A percentile compares a stretch with the other conserved stretches of the same genome.
phyloP scores from a whole-genome alignment of 2,329 filamentous ascomycete species.

The Calonectria pseudoreteaudii region DNA sequence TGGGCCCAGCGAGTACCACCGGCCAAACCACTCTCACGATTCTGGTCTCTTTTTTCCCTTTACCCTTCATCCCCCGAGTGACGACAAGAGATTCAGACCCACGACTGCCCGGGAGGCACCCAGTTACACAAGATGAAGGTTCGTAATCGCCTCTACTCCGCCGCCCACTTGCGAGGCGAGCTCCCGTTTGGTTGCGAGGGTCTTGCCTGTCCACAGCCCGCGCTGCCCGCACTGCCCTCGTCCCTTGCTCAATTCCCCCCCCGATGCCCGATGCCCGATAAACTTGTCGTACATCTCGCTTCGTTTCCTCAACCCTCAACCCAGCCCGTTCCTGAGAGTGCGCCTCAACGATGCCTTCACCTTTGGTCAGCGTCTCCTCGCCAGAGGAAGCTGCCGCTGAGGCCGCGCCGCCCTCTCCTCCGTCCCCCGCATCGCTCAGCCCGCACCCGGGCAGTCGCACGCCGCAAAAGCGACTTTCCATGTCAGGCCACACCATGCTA shows the following conservation, averaged over 20 bases:
- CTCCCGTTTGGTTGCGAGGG: conserved; percentile 1
- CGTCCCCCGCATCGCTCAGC: conserved; percentile 7
- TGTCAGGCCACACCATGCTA: conserved; percentile 47
- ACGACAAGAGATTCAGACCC: conserved; percentile 39
- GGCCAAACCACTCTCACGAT: conserved; percentile 36
- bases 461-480: conserved; percentile 22
- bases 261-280: conserved; percentile 14
- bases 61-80: conserved; percentile 34
- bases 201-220: background rate
- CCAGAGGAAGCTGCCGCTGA: background rate
- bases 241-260: conserved; percentile 5
- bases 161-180: conserved; percentile 22
- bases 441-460: conserved; percentile 24
- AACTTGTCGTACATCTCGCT: conserved; percentile 6
- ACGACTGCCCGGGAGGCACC: conserved; percentile 44
- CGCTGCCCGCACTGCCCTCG: conserved; percentile 16
- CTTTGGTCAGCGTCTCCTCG: background rate
- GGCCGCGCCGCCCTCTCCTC: background rate
- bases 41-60: conserved; percentile 37
- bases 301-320: conserved; percentile 6
- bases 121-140: conserved; percentile 53
- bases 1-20: conserved; percentile 31
- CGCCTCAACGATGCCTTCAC: conserved; percentile 15
- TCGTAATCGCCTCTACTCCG: conserved; percentile 40
- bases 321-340: background rate